Conservation (phyloP, 2,329 filamentous ascomycete genomes). For the Colletotrichum euphorbiae region DNA sequence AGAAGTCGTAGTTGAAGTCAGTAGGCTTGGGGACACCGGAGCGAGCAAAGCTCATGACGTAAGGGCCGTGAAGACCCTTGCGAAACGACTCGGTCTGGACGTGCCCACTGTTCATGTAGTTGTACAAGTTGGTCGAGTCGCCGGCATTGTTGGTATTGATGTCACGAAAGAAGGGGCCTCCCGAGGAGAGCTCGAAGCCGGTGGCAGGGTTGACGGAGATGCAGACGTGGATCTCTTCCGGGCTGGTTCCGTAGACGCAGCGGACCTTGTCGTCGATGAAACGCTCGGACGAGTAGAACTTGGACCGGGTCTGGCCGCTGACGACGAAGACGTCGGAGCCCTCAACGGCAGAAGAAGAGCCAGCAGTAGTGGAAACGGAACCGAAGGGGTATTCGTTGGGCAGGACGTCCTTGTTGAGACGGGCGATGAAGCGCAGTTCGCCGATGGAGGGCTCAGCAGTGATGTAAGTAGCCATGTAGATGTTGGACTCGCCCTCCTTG, state of each 20-base stretch:
- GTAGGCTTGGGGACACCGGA: constrained; percentile 63
- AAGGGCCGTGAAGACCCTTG: constrained; percentile 74
- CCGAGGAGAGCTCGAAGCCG: constrained; percentile 66
- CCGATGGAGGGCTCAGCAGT: constrained; percentile 66
- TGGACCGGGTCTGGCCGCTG: constrained; percentile 71
- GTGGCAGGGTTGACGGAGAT: constrained; percentile 65
- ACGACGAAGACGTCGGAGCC: constrained; percentile 71
- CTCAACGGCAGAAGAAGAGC: constrained; percentile 65
- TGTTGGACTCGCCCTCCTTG: constrained; percentile 67
- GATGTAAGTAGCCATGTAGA: constrained; percentile 73
- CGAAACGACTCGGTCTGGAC: constrained; percentile 71
- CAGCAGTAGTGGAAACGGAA: constrained; percentile 65
- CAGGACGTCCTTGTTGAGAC: constrained; percentile 63
- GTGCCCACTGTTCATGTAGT: constrained; percentile 77
- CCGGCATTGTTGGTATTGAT: constrained; percentile 75
- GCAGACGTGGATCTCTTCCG: constrained; percentile 66
- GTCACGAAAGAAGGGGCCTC: constrained; percentile 74
- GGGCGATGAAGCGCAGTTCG: constrained; percentile 74
- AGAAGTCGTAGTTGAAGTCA: constrained; percentile 68
- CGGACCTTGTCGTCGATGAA: constrained; percentile 76
- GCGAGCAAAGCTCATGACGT: constrained; percentile 70
- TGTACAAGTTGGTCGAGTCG: constrained; percentile 68
- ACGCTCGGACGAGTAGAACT: constrained; percentile 77
- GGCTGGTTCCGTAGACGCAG: constrained; percentile 65
- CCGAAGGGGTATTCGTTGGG: constrained; percentile 66